Evolutionary conservation across 495 filamentous ascomycete species (phyloP), one percentile per base, ranked within the genome.

Genomic region (Echria macrotheca): DNA sequence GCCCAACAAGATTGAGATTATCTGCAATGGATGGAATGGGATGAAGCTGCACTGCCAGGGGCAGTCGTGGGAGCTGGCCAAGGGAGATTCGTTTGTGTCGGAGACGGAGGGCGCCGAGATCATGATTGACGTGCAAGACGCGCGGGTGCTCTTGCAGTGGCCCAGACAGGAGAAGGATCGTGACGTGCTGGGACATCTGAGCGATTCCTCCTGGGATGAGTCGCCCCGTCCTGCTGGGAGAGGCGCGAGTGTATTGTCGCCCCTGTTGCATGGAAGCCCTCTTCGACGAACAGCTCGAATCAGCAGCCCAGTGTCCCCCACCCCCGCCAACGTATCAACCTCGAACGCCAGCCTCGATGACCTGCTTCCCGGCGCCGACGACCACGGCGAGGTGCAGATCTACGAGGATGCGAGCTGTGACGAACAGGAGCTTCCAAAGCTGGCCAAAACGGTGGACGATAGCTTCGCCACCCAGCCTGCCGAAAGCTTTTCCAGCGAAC

Each of bases 11-110:
- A 78, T 97, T 40, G 85, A 89, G 64, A 83, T 98, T 47, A 77
- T 86, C 63, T 98, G 93, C 68, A 78, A 85, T 60, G 93, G 93
- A 14, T 96, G 91, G 91, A 98, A 98, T 67, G 91, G 93, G 10
- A 75, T 91, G 41, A 95, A 89, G 66, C 70, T 98, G 48, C 91
- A 95, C 68, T 96, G 87, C 69, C 85, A 90, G 66, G 91, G 91
- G 19, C 83, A 82, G 57, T 85, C 85, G 23, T 93, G 85, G 75
- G 87, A 94, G 53, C 64, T 98, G 66, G 74, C 71, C 37, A 96
- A 95, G 70, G 89, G 85, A 5, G 90, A 95, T 65, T 84, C 81
- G 22, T 98, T 95, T 68, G 85, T 82, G 21, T 95, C 91, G 46
- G 88, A 95, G 68, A 91, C 88, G 33, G 89, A 91, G 62, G 76